Base-by-base conservation (phyloP, 345 rosid species). In the Xanthoceras sorbifolium region DNA sequence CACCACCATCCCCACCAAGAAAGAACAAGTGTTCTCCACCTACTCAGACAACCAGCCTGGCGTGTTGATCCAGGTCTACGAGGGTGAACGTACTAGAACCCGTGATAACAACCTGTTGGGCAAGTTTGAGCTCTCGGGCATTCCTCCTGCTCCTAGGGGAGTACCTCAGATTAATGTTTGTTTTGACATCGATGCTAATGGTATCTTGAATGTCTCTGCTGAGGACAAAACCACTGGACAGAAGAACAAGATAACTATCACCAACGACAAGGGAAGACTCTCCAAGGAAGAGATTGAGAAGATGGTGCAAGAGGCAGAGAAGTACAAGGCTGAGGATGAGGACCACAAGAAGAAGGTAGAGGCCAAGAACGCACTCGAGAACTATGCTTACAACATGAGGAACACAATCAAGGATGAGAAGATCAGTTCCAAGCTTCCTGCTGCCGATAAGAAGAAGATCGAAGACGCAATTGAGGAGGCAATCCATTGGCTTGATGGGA, bases 71-170 rank as follows among this genome's bases (percentile, higher is more conserved):
- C 90, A 89, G n/a, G 93, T 89, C 10, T 89, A 77, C 0, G 93
- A 89, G 59, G 93, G 91, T 8, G 93, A 89, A 64, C 77, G 93
- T 3, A 78, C 87, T 0, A 81, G 93, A 25, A 88, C 91, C 2
- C 79, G 85, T 1, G 93, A 90, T 62, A 90, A 90, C 75, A 90
- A 90, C 60, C 73, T 88, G 68, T 78, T 90, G 15, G 93, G 93
- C 52, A 90, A 90, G 42, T 89, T 89, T 17, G 93, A 87, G 86
- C 82, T 87, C 0, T 86, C 87, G 0, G 90, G 91, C 57, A 86
- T 88, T 26, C 93, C 93, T 5, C 91, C 89, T 25, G 91, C 93
- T 8, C 91, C 90, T 8, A 82, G 90, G 10, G 91, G 92, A 44
- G 90, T 89, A 17, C 90, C 81, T 4, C 85, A 87, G 74, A 85